Base-by-base conservation (phyloP, 768 basidiomycete genomes). In the Calocera viscosa region DNA sequence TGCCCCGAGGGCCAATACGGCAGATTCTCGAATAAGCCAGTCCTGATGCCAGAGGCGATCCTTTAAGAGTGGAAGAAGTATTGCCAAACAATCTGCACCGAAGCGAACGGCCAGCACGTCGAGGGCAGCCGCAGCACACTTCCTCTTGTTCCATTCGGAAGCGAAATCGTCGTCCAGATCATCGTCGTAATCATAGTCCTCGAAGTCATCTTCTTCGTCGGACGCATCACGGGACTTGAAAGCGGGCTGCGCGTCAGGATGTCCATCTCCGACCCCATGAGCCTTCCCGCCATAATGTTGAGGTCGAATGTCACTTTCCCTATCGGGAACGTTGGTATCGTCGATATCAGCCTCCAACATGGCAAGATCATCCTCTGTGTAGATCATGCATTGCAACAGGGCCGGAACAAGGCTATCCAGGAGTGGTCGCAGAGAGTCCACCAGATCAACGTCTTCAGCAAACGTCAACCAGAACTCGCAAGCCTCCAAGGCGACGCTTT, bases 401-500 rank as follows among this genome's bases (percentile, higher is more conserved):
- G 96, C 88, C 0, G 96, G 96, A 1, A 90, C 92, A 41, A 99
- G 91, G 71, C 91, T 90, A n/a, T 81, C 86, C 10, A 99, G 81
- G 68, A 94, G 83, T 1, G 94, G 94, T 68, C 86, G 87, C 30
- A 99, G 80, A 74, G 88, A 90, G 1, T 86, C 84, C 11, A 86
- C 86, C 26, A 98, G 82, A 64, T 93, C 91, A 40, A 86, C 86
- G 71, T 97, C 93, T 75, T 99, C 96, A 17, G 96, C 94, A 73
- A 99, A 98, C 1, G 94, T 96, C 68, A 99, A 82, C 96, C 96
- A 99, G 77, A 99, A 99, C 81, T 99, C 96, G 82, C 94, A 96
- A 26, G 96, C 96, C 78, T 99, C 96, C 63, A 99, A 82, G 1
- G 95, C 94, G 65, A 93, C 95, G 69, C 88, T 89, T 78, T 97